Base-by-base conservation (phyloP, 1,284 basidiomycete genomes). In the Austroboletus niveus region DNA sequence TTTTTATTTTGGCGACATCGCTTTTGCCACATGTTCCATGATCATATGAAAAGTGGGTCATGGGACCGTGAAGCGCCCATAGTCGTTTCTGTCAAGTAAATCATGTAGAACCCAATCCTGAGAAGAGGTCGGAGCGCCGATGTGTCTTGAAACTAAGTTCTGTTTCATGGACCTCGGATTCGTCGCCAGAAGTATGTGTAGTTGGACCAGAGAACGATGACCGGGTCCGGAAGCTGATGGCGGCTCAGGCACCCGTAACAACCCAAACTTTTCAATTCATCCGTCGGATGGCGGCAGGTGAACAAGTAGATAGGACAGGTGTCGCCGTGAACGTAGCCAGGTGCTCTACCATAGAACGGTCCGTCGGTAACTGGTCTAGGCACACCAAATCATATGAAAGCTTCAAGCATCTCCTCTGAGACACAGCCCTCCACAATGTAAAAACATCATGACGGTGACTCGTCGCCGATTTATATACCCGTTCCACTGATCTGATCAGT, bases 401-500 rank as follows among this genome's bases (percentile, higher is more conserved):
- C 31, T 32, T 8, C 17, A 17, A 17, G 17, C 17, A 17, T 17
- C 17, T 17, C 17, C 17, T 17, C 17, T 17, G 17, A 17, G 17
- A 24, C 22, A 24, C 22, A 24, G 22, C 22, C 22, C 22, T 24
- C 22, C 22, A 24, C 22, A 24, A 24, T 24, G 17, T 17, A 17
- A 17, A 17, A 17, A 17, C 17, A 17, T 14, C 35, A 44, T 45
- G 41, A 36, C 14, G 20, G 15, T 42, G 24, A 44, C 15, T 31
- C 56, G 12, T 22, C 12, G 45, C 38, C 35, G 31, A 34, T 39
- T 40, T 29, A 46, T 42, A 49, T 45, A 40, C 29, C 41, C 32
- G 22, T 24, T 48, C 15, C 45, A 43, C 31, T 0, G 29, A 3
- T 38, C 45, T 50, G 22, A 24, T 42, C 56, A 89, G 64, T 90